Evolutionary conservation across 257 asterid genomes (phyloP).

Genomic region (Mentha longifolia): DNA sequence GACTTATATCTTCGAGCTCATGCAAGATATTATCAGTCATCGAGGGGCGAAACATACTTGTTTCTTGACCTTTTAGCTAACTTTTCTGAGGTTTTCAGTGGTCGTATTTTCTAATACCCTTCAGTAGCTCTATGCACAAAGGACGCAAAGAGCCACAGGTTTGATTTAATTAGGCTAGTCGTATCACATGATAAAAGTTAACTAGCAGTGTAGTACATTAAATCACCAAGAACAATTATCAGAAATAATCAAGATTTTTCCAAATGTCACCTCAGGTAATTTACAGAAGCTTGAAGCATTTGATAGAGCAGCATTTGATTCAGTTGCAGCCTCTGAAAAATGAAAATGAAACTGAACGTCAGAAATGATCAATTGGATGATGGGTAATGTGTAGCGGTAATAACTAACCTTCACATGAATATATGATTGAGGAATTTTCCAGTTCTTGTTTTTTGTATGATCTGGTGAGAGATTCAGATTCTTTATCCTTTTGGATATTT

Average conservation of each 20-base stretch:
- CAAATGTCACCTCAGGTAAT: slow-evolving; percentile 41
- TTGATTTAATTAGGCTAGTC: neutral
- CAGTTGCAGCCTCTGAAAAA: slow-evolving; percentile 45
- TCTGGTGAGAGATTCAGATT: slow-evolving; percentile 37
- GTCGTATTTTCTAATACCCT: neutral
- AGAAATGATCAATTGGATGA: slow-evolving; percentile 16
- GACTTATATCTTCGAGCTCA: slow-evolving; percentile 15
- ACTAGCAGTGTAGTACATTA: neutral
- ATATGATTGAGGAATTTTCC: slow-evolving; percentile 29
- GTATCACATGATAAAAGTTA: slow-evolving; percentile 20
- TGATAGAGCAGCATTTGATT: slow-evolving; percentile 38
- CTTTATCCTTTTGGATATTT: slow-evolving; percentile 34
- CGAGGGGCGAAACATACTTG: neutral
- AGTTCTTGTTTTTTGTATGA: slow-evolving; percentile 36
- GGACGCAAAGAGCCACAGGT: neutral
- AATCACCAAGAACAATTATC: slow-evolving; percentile 15
- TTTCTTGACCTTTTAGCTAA: neutral
- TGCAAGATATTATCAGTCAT: slow-evolving; percentile 18
- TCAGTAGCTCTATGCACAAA: slow-evolving; percentile 11
- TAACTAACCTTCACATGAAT: slow-evolving; percentile 46
- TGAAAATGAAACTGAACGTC: slow-evolving; percentile 31
- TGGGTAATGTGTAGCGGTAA: slow-evolving; percentile 25
- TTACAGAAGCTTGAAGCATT: slow-evolving; percentile 39
- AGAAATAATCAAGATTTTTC: slow-evolving; percentile 31
- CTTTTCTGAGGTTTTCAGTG: slow-evolving; percentile 2